Evolutionary conservation across 2,329 filamentous ascomycete species (phyloP), one percentile per base, ranked within the genome.

Genomic region (Pyrenochaeta sp.): DNA sequence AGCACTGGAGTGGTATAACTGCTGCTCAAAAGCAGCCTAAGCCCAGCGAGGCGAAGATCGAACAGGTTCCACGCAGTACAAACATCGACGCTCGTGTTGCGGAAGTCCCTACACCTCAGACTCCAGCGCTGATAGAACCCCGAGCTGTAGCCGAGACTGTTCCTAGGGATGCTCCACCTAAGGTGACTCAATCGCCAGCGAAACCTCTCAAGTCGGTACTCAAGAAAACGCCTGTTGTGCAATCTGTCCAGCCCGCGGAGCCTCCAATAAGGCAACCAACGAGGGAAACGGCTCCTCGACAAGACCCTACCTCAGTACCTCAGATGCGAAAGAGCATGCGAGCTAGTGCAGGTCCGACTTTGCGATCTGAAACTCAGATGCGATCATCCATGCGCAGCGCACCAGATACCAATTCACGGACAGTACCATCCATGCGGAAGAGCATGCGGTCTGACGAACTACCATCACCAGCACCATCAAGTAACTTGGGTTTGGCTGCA

Each of bases 1-100:
- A 81, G 0, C 89, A 87, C 58, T 90, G 87, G 88, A 84, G 80
- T 49, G 81, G 82, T 37, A 69, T 90, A 6, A 85, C 80, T 6
- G 74, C 77, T 2, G 81, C 87, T 21, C 83, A 85, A 60, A 81
- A 85, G 29, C 80, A 49, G 24, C 23, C 52, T 8, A 30, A 38
- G 7, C 20, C 23, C 6, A 21, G 46, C 9, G 49, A 24, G 57
- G 58, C 34, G 7, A 2, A 32, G 20, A 11, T 14, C 9, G 31
- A 46, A 24, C 21, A 28, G 20, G 19, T 17, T 14, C 15, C 45
- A 4, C 42, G 42, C 27, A 24, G 41, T 10, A 35, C 41, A n/a
- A 35, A 29, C 14, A 44, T 43, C 7, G 35, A 39, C 14, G 37
- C 43, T 36, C 41, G 40, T 22, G 55, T 51, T 10, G 29, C 40